phyloP scores from a whole-genome alignment of 2,329 filamentous ascomycete genomes.

The Cercospora sojina region DNA sequence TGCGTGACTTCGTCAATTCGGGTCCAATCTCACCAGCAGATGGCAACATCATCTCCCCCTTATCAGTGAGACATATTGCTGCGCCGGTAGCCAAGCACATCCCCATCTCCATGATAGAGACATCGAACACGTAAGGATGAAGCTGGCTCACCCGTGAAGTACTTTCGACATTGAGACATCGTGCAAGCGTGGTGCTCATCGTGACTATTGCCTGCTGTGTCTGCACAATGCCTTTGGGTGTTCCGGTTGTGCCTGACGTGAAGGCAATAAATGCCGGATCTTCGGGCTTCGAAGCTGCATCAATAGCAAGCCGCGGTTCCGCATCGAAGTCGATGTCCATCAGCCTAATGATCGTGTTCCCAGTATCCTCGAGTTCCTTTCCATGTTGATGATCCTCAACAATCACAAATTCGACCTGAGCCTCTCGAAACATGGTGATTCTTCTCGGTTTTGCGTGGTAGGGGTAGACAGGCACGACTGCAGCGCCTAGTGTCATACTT shows the following conservation, averaged over 20 bases:
- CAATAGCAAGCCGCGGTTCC: neutral
- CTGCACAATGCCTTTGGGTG: neutral
- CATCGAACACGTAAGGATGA: neutral
- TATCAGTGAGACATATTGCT: neutral
- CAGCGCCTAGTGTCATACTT: neutral
- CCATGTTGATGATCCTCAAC: neutral
- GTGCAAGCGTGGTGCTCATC: neutral
- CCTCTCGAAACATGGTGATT: neutral
- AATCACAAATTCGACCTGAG: neutral
- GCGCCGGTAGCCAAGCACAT: neutral
- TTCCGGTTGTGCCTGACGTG: neutral
- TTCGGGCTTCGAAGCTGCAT: neutral
- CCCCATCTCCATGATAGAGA: neutral
- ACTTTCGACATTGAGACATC: neutral
- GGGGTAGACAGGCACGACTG: neutral
- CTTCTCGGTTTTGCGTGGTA: neutral
- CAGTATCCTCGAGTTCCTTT: neutral
- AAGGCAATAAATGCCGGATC: neutral
- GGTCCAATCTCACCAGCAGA: neutral
- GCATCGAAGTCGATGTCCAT: neutral
- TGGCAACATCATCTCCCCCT: neutral
- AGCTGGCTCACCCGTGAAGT: neutral
- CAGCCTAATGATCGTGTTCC: neutral
- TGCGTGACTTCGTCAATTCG: neutral
- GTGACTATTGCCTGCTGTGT: neutral